Percentiles rank a stretch among this genome's conserved stretches.
phyloP scores from a whole-genome alignment of 2,329 filamentous ascomycete genomes.

The Colletotrichum aenigma region DNA sequence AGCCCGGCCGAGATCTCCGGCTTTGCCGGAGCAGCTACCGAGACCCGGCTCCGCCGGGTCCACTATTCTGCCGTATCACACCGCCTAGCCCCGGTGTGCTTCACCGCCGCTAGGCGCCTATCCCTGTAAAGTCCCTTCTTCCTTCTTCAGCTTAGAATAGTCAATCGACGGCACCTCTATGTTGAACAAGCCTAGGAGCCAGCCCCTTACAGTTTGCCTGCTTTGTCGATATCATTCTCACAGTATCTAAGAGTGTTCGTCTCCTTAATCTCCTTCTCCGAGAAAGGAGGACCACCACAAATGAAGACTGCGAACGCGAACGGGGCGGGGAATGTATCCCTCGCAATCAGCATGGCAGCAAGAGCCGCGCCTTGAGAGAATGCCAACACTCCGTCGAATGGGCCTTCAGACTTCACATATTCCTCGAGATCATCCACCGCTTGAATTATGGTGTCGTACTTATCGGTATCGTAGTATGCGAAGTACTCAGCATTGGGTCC shows the following conservation, averaged over 20 bases:
- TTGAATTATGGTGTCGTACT: not conserved
- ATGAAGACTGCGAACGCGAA: not conserved
- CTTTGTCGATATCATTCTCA: not conserved
- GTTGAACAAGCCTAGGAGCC: too few species aligned
- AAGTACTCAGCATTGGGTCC: not conserved
- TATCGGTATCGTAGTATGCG: not conserved
- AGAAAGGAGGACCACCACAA: not conserved
- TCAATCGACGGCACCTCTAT: too few species aligned
- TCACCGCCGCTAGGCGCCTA: too few species aligned
- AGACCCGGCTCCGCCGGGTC: too few species aligned
- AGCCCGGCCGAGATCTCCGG: too few species aligned
- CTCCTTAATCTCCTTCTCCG: not conserved
- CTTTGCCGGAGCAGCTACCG: too few species aligned
- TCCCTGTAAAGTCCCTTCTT: too few species aligned
- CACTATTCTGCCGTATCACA: too few species aligned
- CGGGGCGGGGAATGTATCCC: not conserved
- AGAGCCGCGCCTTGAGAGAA: not conserved
- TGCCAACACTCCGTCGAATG: not conserved
- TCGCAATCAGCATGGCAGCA: not conserved
- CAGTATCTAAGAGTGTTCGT: not conserved
- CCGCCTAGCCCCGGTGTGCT: too few species aligned
- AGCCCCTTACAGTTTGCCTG: too few species aligned
- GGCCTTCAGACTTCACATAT: not conserved
- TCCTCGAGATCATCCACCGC: not conserved
- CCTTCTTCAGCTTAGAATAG: too few species aligned